phyloP scores from a whole-genome alignment of 2,329 filamentous ascomycete genomes.

The Colletotrichum costaricense region DNA sequence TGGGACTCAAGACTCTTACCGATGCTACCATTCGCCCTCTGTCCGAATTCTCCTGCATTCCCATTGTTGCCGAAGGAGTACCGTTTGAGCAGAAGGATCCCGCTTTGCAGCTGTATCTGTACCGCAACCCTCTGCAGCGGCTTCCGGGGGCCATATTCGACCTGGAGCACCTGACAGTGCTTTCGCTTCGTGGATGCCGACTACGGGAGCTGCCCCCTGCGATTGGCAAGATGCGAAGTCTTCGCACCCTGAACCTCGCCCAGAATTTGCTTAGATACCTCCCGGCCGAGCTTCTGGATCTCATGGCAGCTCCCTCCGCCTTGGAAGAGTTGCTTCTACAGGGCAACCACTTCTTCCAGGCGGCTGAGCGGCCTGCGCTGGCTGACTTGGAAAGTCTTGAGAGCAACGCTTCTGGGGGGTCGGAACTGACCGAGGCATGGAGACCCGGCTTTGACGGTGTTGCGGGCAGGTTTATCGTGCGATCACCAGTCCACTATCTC shows the following conservation, averaged over 20 bases:
- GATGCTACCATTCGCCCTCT: conserved; percentile 69
- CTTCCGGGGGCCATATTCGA: conserved; percentile 72
- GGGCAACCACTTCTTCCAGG: conserved; percentile 71
- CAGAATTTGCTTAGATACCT: conserved; percentile 71
- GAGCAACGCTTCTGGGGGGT: conserved; percentile 37
- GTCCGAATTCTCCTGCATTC: conserved; percentile 64
- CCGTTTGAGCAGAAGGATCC: conserved; percentile 70
- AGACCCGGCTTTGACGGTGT: conserved; percentile 29
- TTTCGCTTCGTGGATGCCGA: conserved; percentile 74
- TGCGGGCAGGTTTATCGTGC: conserved; percentile 37
- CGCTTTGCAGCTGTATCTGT: conserved; percentile 70
- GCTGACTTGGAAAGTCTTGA: conserved; percentile 29
- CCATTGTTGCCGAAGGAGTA: conserved; percentile 65
- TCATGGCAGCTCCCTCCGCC: conserved; percentile 58
- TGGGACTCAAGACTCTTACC: conserved; percentile 64
- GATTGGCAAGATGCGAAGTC: conserved; percentile 67
- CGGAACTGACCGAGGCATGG: conserved; percentile 6
- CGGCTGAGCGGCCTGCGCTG: conserved; percentile 19
- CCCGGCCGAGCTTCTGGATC: conserved; percentile 70
- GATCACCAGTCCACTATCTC: conserved; percentile 45
- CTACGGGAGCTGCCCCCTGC: conserved; percentile 70
- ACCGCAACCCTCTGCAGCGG: conserved; percentile 65
- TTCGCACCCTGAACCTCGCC: conserved; percentile 73
- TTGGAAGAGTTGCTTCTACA: conserved; percentile 66
- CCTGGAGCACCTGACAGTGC: conserved; percentile 69